These are phyloP conservation scores for Lycium barbarum DNA, from an alignment of 257 asterid species.

Conservation along the genomic window DNA sequence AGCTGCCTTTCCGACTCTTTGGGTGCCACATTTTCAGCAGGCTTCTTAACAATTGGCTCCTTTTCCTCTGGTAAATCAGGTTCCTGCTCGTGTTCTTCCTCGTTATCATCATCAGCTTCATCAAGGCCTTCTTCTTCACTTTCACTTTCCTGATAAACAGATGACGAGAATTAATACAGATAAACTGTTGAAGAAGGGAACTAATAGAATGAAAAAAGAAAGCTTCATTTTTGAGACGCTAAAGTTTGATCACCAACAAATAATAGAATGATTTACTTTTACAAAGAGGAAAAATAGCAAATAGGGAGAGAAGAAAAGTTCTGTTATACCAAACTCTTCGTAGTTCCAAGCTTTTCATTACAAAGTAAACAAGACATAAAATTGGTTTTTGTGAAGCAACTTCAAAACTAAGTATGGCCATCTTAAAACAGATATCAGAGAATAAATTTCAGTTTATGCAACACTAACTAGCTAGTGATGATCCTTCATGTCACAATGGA, in stretches of 20 bases:
- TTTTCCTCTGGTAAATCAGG: conserved; percentile 60
- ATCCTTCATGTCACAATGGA: not conserved
- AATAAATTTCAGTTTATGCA: conserved; percentile 23
- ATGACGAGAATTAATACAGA: conserved; percentile 8
- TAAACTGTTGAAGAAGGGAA: not conserved
- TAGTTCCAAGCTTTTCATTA: not conserved
- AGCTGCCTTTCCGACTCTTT: conserved; percentile 91
- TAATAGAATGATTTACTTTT: not conserved
- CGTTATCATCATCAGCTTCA: conserved; percentile 65
- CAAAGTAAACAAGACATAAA: conserved; percentile 3
- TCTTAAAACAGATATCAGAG: not conserved
- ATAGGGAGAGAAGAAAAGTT: not conserved
- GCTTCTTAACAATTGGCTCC: conserved; percentile 50
- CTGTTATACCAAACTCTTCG: not conserved
- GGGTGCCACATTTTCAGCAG: conserved; percentile 60
- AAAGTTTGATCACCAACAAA: conserved; percentile 7
- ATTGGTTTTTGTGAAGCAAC: conserved; percentile 1
- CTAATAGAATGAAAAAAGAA: not conserved
- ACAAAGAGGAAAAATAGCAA: not conserved
- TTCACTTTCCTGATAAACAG: conserved; percentile 50
- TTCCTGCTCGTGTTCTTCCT: conserved; percentile 80
- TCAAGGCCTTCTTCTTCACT: conserved; percentile 55
- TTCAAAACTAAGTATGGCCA: not conserved
- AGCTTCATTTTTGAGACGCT: not conserved
- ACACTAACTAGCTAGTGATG: conserved; percentile 1